Evolutionary conservation across 768 basidiomycete species (phyloP), one percentile per base, ranked within the genome.

Genomic region (Glaciozyma antarctica): DNA sequence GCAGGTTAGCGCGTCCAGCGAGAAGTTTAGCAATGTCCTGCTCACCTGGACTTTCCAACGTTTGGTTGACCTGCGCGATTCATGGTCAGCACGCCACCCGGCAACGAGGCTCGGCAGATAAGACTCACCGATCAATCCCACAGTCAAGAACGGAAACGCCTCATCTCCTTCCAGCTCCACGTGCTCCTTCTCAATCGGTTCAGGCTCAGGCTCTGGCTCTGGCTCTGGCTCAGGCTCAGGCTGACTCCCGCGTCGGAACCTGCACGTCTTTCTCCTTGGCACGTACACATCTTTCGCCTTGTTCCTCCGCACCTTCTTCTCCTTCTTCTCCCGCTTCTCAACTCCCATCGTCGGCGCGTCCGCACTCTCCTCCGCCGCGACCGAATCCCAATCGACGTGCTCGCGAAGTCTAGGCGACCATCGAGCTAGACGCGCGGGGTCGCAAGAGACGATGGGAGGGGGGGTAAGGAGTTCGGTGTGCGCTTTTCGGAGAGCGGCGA

Each of bases 21-120:
- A 94, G 78, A 0, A 88, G 2, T 41, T 12, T 15, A 41, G 10
- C 38, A 41, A 12, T 12, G 13, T 41, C 38, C 12, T 41, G 7
- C 38, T 41, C 38, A 41, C 38, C 38, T 90, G 1, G 89, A 91
- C 76, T 98, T 98, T 15, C 94, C 94, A 48, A 94, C 91, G 75
- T 97, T 98, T 19, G 93, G 93, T 47, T 74, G 94, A 45, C 69
- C 54, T 68, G 61, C 26, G 52, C 44, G 28, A 62, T 51, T 1
- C 26, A 28, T 21, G 63, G 10, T 26, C 30, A 59, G n/a, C 17
- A 26, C 22, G 17, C 21, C 4, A 5, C 48, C 16, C 22, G 6
- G 22, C 6, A 10, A 28, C 12, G 21, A 49, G n/a, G 0, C 22
- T 21, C 41, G 10, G 21, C 16, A 19, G 30, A 22, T 49, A 22